These are phyloP conservation scores for Talaromyces sp. DNA, from an alignment of 2,329 filamentous ascomycete genomes.

Conservation along the genomic window DNA sequence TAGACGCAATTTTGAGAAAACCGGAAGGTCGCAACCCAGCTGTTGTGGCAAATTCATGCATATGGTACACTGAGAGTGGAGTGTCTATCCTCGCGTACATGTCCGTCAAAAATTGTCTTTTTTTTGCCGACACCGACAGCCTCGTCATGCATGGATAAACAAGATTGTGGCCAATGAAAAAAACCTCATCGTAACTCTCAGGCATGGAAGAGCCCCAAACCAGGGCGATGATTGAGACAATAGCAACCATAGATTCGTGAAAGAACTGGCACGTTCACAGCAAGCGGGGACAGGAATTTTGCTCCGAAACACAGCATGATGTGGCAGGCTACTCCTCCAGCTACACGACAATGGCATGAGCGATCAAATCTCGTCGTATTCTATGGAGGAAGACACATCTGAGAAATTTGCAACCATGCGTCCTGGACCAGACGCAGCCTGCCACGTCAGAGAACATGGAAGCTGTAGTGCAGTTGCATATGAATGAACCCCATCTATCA, in stretches of 20 bases:
- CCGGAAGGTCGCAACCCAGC: slow-evolving; percentile 21
- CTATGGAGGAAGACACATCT: slow-evolving; percentile 22
- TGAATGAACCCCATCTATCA: slow-evolving; percentile 29
- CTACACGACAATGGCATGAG: slow-evolving; percentile 16
- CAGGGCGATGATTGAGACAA: neutral
- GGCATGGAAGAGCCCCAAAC: neutral
- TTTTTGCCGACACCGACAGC: neutral
- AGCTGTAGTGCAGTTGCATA: slow-evolving; percentile 37
- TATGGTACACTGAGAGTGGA: slow-evolving; percentile 19
- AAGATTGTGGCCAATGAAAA: slow-evolving; percentile 11
- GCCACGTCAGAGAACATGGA: slow-evolving; percentile 39
- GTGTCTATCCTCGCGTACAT: slow-evolving; percentile 17
- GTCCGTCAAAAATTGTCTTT: slow-evolving; percentile 3
- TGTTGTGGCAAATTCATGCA: slow-evolving; percentile 26
- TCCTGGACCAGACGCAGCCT: slow-evolving; percentile 29
- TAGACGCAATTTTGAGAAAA: slow-evolving; percentile 7
- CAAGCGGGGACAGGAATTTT: slow-evolving; percentile 8
- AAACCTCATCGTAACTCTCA: slow-evolving; percentile 7
- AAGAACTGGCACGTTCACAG: neutral
- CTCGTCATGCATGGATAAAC: slow-evolving; percentile 11
- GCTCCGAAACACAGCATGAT: slow-evolving; percentile 6
- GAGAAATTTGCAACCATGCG: slow-evolving; percentile 20
- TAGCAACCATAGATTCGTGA: slow-evolving; percentile 1
- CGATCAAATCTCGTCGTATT: slow-evolving; percentile 21
- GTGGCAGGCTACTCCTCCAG: slow-evolving; percentile 13